Base-by-base conservation (phyloP, 306 rosid species). In the Mimosa pudica region DNA sequence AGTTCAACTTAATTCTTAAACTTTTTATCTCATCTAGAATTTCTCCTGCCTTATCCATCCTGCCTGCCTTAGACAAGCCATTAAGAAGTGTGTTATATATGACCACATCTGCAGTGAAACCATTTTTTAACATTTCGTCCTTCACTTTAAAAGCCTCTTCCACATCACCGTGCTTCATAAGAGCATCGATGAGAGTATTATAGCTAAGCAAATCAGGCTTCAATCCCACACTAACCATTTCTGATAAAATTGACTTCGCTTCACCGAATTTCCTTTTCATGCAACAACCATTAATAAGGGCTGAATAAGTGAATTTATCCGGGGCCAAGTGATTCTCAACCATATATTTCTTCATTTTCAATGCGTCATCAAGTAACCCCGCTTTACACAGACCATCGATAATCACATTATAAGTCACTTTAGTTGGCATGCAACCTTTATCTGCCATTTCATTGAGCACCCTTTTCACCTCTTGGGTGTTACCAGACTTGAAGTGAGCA, bases 401-500 rank as follows among this genome's bases (percentile, higher is more conserved):
- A 52, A 52, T 16, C 58, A 52, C 58, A 16, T 52, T 52, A 52
- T 52, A 52, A 52, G 58, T 52, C 58, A 52, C 58, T 52, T 52
- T 52, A 52, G 58, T 52, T 4, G 58, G 58, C 17, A 7, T 52
- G 20, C 58, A 52, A 16, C 58, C 58, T 52, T 16, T 52, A 4
- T 52, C 58, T 52, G 17, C 58, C 58, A 52, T 52, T 52, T 52
- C 58, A 14, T 16, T 52, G 24, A 86, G 73, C 20, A 79, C 80
- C 77, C 75, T 82, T 78, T 62, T 86, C 4, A 71, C 89, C 80
- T 78, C 80, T 45, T 64, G 55, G n/a, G 75, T 79, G 82, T 80
- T 83, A 42, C 89, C 89, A 38, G 67, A 79, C 80, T 85, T 82
- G 73, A 81, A 82, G 63, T 87, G 83, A 14, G 91, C 93, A 33